Evolutionary conservation across 2,329 filamentous ascomycete genomes (phyloP), one percentile per base, ranked within the genome.

Genomic region (Grosmannia penicillata): DNA sequence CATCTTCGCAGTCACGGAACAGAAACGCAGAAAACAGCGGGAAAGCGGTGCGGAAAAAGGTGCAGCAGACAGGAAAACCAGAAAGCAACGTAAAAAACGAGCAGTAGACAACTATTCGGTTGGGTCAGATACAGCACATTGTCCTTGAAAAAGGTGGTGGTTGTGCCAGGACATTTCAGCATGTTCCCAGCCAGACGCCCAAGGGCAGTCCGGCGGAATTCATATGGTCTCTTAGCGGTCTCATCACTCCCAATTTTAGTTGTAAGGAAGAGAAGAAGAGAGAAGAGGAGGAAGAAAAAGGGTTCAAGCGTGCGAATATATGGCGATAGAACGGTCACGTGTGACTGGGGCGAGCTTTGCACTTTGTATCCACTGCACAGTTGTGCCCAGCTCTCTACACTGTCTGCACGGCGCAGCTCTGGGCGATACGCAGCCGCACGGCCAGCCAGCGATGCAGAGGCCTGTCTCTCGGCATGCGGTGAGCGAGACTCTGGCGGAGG

Each of bases 171-270:
- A 72, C 73, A 79, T 76, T 45, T 76, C 72, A 72, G 61, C 74
- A 77, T 66, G 62, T 63, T 64, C 63, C 68, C 63, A 61, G 58
- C 56, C 53, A 58, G 50, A 61, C 23, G 34, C 28, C 33, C 28
- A 6, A 30, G 23, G 19, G 23, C 36, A 18, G 15, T 23, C 35
- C 37, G 18, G 58, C 60, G 61, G 63, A 66, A 57, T 58, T 58
- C 61, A 61, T 58, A 10, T 62, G 58, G 61, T 68, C 55, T 58
- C 61, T 55, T 68, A 69, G 70, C 72, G 69, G 65, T 65, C 76
- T 82, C 80, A 71, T 86, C 79, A 79, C 67, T 57, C 73, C 76
- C 78, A 77, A 72, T 73, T 40, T 74, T 84, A 84, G 78, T 84
- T 83, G 75, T 60, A 73, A 59, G 56, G 61, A 70, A 62, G 56